These are phyloP conservation scores for Malus orientalis DNA, from an alignment of 306 rosid genomes.

Conservation along the genomic window DNA sequence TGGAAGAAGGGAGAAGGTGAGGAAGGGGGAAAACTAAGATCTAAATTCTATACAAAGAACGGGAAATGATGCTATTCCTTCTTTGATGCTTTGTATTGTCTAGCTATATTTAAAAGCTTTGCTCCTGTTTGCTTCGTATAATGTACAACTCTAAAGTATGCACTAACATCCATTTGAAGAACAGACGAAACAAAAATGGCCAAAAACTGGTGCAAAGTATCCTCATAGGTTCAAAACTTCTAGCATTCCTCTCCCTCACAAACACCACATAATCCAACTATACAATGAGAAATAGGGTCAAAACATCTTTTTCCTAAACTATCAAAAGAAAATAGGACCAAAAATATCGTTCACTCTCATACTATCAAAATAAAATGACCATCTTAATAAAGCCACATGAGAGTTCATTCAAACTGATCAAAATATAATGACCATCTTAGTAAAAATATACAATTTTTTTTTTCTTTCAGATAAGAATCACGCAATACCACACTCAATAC, in stretches of 20 bases:
- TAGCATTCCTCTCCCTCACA: background rate
- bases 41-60: background rate
- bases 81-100: no score
- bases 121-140: background rate
- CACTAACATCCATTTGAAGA: background rate
- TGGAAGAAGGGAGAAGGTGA: background rate
- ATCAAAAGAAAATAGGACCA: background rate
- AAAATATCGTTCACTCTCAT: background rate
- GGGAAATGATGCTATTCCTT: no score
- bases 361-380: no score
- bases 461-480: no score
- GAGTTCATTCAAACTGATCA: no score
- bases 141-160: background rate
- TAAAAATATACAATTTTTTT: no score
- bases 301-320: background rate
- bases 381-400: no score
- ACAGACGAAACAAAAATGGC: background rate
- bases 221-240: background rate
- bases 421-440: no score
- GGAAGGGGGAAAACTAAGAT: background rate
- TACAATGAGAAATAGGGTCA: background rate
- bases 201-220: background rate
- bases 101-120: no score
- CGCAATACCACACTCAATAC: no score
- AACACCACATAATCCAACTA: background rate